These are phyloP conservation scores for Diaporthe eres DNA, from an alignment of 2,329 filamentous ascomycete genomes.

Conservation along the genomic window DNA sequence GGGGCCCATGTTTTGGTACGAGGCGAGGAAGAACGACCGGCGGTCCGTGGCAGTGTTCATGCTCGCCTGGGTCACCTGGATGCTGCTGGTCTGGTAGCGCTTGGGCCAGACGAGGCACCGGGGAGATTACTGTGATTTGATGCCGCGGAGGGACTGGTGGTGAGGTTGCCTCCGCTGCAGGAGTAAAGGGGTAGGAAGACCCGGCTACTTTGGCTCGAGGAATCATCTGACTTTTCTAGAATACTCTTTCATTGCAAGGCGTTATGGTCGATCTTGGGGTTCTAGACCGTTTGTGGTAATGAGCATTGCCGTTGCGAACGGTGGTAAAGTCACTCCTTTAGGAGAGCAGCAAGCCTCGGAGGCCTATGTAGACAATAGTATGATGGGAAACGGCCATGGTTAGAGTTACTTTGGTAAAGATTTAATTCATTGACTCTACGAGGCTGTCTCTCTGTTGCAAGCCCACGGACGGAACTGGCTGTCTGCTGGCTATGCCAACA, in stretches of 20 bases:
- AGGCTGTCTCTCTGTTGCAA: background rate
- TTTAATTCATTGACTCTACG: constrained; percentile 17
- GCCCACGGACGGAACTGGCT: background rate
- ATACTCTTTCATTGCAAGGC: constrained; percentile 38
- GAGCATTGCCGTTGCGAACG: constrained; percentile 4
- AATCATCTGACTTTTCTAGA: constrained; percentile 9
- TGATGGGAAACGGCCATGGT: constrained; percentile 1
- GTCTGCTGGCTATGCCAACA: background rate
- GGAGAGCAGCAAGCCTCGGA: background rate
- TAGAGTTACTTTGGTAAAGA: background rate
- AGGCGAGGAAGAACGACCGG: constrained; percentile 35
- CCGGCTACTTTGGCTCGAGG: background rate
- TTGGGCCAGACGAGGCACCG: constrained; percentile 38
- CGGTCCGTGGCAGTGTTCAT: constrained; percentile 37
- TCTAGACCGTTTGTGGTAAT: constrained; percentile 11
- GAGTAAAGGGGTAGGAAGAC: background rate
- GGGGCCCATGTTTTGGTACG: constrained; percentile 39
- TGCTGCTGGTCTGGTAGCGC: constrained; percentile 40
- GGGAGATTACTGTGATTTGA: constrained; percentile 41
- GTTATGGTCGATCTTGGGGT: constrained; percentile 31
- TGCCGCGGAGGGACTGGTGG: constrained; percentile 39
- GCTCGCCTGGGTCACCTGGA: constrained; percentile 42
- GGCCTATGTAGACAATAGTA: constrained; percentile 22
- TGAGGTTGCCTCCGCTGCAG: background rate
- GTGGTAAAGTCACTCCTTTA: constrained; percentile 22